phyloP scores from a whole-genome alignment of 148 eudicot species.

The Rhododendron kiyosumense region DNA sequence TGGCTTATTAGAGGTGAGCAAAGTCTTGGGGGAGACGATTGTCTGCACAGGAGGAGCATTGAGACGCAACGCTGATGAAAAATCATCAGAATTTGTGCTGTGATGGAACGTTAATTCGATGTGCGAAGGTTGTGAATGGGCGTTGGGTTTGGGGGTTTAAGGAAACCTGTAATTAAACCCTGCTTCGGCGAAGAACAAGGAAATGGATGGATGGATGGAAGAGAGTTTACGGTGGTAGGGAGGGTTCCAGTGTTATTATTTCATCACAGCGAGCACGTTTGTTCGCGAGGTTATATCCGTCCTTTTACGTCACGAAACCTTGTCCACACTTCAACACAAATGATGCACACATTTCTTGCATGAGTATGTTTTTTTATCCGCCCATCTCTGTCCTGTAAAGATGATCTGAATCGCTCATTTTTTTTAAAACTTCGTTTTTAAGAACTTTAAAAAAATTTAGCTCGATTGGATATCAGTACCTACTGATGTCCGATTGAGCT shows the following conservation, averaged over 20 bases:
- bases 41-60: slow-evolving; percentile 45
- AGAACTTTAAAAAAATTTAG: too few relatives aligned
- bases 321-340: too few relatives aligned
- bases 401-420: too few relatives aligned
- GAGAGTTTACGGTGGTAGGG: too few relatives aligned
- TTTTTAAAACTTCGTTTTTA: too few relatives aligned
- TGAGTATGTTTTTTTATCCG: too few relatives aligned
- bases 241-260: too few relatives aligned
- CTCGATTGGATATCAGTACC: too few relatives aligned
- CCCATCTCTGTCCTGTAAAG: too few relatives aligned
- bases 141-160: not conserved
- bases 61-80: slow-evolving; percentile 25
- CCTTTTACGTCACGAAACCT: not conserved
- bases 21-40: slow-evolving; percentile 30
- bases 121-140: not conserved
- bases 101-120: not conserved
- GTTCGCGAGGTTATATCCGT: not conserved
- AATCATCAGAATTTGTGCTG: slow-evolving; percentile 14
- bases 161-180: not conserved
- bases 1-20: slow-evolving; percentile 13
- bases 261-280: not conserved
- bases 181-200: not conserved
- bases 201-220: not conserved
- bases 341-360: too few relatives aligned
- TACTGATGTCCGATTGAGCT: too few relatives aligned